Conservation (phyloP, 2,329 filamentous ascomycete genomes). For the Stachybotrys chartarum region DNA sequence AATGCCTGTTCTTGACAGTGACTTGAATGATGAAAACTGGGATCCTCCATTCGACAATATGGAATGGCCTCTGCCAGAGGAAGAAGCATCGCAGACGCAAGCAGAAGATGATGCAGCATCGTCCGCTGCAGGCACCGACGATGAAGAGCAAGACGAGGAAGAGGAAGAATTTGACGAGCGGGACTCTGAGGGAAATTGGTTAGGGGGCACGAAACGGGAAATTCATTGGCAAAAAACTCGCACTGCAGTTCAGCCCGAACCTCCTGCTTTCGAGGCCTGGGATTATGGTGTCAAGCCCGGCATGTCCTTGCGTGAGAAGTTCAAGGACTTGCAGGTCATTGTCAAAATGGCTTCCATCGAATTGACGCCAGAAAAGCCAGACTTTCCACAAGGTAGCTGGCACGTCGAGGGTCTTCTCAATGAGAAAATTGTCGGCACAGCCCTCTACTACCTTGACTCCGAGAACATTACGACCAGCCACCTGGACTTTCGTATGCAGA, state of each 20-base stretch:
- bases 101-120: not conserved
- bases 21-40: conserved; percentile 4
- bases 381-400: conserved; percentile 7
- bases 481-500: conserved; percentile 11
- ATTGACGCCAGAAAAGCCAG: conserved; percentile 20
- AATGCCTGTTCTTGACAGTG: conserved; percentile 1
- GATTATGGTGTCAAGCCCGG: conserved; percentile 7
- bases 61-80: not conserved
- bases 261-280: conserved; percentile 29
- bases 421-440: conserved; percentile 18
- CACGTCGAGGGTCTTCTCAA: conserved; percentile 18
- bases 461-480: conserved; percentile 12
- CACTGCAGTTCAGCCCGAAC: conserved; percentile 3
- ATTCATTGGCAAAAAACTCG: conserved; percentile 7
- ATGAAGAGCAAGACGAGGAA: conserved; percentile 4
- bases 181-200: not conserved
- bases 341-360: conserved; percentile 55
- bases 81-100: too few relatives aligned
- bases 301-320: not conserved
- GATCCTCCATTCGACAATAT: not conserved
- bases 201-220: not conserved
- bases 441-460: conserved; percentile 16
- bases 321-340: conserved; percentile 42
- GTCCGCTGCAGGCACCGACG: not conserved
- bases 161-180: conserved; percentile 8